Evolutionary conservation across 2,329 filamentous ascomycete species (phyloP).

Genomic region (Thyridium curvatum): DNA sequence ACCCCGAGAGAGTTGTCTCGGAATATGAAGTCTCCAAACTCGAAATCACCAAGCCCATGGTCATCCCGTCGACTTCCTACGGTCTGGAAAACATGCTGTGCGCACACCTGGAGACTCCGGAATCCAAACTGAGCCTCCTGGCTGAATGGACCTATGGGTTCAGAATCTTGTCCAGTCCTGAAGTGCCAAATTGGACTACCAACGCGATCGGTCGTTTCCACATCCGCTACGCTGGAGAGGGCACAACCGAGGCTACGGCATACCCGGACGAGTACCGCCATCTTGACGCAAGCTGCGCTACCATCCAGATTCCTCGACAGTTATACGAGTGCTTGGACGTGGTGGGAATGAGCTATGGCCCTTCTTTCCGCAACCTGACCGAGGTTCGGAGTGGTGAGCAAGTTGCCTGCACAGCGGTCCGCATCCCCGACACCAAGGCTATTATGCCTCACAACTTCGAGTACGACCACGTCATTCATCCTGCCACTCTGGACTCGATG

Average conservation of each 20-base stretch:
- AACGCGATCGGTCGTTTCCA: conserved; percentile 28
- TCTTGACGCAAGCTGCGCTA: conserved; percentile 20
- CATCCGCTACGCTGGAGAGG: conserved; percentile 15
- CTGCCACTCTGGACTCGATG: conserved; percentile 49
- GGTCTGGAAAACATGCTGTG: conserved; percentile 46
- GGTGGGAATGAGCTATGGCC: conserved; percentile 45
- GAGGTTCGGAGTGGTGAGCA: conserved; percentile 14
- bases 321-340: conserved; percentile 44
- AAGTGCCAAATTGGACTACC: conserved; percentile 26
- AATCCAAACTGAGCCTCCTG: too few species aligned
- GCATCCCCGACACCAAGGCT: conserved; percentile 41
- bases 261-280: conserved; percentile 12
- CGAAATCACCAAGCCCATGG: conserved; percentile 12
- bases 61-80: conserved; percentile 8
- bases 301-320: conserved; percentile 32
- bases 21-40: conserved; percentile 11
- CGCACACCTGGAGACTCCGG: conserved; percentile 22
- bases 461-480: conserved; percentile 50
- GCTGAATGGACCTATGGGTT: conserved; percentile 25
- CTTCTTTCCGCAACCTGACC: conserved; percentile 39
- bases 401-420: conserved; percentile 21
- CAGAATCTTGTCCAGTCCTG: conserved; percentile 37
- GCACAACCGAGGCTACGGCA: neutral
- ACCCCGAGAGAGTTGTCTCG: conserved; percentile 17
- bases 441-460: conserved; percentile 49